Base-by-base conservation (phyloP, 257 asterid species). In the Fraxinus excelsior region DNA sequence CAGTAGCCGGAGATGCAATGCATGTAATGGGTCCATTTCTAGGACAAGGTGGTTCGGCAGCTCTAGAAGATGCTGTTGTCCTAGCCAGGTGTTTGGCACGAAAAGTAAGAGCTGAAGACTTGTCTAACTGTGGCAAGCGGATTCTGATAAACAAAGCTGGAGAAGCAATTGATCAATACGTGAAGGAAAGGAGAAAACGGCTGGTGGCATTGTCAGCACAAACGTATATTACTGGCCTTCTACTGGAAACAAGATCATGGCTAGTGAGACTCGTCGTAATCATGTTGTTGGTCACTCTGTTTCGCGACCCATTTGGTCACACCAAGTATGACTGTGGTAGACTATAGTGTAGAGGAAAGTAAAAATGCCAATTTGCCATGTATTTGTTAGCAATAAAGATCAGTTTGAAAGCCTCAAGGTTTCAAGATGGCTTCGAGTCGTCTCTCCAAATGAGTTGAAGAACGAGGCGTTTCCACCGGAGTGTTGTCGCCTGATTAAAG, bases 1-100 rank as follows among this genome's bases (percentile, higher is more conserved):
- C 87, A 1, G 81, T 86, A 12, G 84, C 80, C 3, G 89, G 89
- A 51, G 89, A 86, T 73, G 89, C 89, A 70, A 83, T 86, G 87
- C 89, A 86, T 60, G 82, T 67, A 23, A 86, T 86, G 87, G 87
- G 89, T 53, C 87, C 89, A 32, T 83, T 79, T 70, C 70, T 85
- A 35, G 89, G 81, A 1, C 87, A 86, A 65, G 87, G 89, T 35
- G 86, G 86, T 12, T 86, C 89, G 5, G 82, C 86, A 1, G 79
- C 79, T 64, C 29, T 83, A 3, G 87, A 86, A 70, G 87, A 86
- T 44, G 87, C 87, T 9, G 84, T 86, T 67, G 89, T 86, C 21
- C 85, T 86, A 40, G 87, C 84, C 16, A 81, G 89, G 80, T 80
- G 80, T 49, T 42, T 86, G 64, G 85, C 78, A 14, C 72, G 25